A percentile compares a stretch with the other conserved stretches of the same genome.
phyloP scores from a whole-genome alignment of 805 yeast genomes.

The Kazachstania psychrophila region DNA sequence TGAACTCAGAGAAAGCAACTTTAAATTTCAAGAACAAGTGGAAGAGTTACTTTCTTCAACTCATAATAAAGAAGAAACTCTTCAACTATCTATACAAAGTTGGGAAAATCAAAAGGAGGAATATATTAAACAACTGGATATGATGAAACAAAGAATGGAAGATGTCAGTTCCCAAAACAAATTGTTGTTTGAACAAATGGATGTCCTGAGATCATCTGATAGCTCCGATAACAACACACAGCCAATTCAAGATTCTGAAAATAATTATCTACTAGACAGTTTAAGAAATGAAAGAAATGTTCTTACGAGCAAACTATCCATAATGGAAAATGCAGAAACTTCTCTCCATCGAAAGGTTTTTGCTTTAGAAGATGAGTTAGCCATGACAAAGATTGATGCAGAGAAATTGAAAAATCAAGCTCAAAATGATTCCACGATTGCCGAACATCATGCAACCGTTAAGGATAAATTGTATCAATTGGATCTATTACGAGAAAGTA shows the following conservation, averaged over 20 bases:
- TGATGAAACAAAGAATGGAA: constrained; percentile 37
- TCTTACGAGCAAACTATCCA: constrained; percentile 48
- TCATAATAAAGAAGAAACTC: background rate
- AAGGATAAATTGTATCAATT: constrained; percentile 45
- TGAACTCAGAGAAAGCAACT: constrained; percentile 33
- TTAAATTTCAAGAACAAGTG: constrained; percentile 23
- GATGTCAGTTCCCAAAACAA: constrained; percentile 60
- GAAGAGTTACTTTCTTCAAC: constrained; percentile 9
- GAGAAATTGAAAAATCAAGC: constrained; percentile 31
- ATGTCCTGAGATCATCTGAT: constrained; percentile 26
- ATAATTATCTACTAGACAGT: constrained; percentile 43
- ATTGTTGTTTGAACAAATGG: constrained; percentile 60
- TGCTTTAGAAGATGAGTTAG: constrained; percentile 23
- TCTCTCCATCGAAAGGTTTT: constrained; percentile 42
- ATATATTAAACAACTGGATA: constrained; percentile 41
- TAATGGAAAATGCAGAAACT: constrained; percentile 44
- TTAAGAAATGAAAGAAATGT: constrained; percentile 71
- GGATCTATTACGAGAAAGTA: constrained; percentile 59
- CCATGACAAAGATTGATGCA: constrained; percentile 42
- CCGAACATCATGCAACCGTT: constrained; percentile 37
- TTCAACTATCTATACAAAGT: constrained; percentile 29
- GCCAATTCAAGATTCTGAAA: constrained; percentile 15
- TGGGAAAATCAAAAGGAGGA: constrained; percentile 38
- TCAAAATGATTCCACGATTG: constrained; percentile 14
- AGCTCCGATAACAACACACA: background rate